Conservation (phyloP, 805 yeast species). For the Kregervanrija pseudodelftensis region DNA sequence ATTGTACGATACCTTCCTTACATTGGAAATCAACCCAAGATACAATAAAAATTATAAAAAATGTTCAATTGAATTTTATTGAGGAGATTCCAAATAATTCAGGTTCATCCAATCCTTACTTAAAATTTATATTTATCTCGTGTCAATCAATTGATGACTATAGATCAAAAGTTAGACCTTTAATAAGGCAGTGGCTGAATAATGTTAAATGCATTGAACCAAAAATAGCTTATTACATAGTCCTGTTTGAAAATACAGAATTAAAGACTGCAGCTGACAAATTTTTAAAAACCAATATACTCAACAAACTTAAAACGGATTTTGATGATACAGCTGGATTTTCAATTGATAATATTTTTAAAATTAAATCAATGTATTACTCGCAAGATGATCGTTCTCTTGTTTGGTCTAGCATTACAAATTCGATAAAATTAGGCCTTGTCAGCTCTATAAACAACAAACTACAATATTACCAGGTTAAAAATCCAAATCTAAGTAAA, state of each 20-base stretch:
- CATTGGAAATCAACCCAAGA: constrained; percentile 58
- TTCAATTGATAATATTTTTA: constrained; percentile 31
- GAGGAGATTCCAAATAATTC: constrained; percentile 46
- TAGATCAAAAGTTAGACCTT: constrained; percentile 71
- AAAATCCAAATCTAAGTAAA: constrained; percentile 17
- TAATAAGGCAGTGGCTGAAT: constrained; percentile 74
- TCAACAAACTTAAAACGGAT: constrained; percentile 26
- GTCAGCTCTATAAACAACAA: constrained; percentile 47
- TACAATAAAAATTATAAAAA: constrained; percentile 57
- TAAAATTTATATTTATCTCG: constrained; percentile 62
- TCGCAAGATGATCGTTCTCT: constrained; percentile 37
- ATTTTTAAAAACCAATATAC: constrained; percentile 23
- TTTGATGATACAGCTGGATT: constrained; percentile 19
- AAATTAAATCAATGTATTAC: constrained; percentile 31
- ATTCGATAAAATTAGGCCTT: constrained; percentile 41
- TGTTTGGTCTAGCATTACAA: constrained; percentile 40
- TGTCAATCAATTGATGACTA: constrained; percentile 67
- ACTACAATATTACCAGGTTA: constrained; percentile 31
- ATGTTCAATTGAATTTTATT: constrained; percentile 42
- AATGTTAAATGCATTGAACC: constrained; percentile 37
- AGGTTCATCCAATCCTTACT: constrained; percentile 25
- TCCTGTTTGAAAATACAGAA: constrained; percentile 36
- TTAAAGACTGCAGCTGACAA: constrained; percentile 19
- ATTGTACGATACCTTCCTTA: constrained; percentile 53
- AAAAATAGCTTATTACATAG: constrained; percentile 48